Evolutionary conservation across 148 eudicot genomes (phyloP), one percentile per base, ranked within the genome.

Genomic region (Diospyros kaki): DNA sequence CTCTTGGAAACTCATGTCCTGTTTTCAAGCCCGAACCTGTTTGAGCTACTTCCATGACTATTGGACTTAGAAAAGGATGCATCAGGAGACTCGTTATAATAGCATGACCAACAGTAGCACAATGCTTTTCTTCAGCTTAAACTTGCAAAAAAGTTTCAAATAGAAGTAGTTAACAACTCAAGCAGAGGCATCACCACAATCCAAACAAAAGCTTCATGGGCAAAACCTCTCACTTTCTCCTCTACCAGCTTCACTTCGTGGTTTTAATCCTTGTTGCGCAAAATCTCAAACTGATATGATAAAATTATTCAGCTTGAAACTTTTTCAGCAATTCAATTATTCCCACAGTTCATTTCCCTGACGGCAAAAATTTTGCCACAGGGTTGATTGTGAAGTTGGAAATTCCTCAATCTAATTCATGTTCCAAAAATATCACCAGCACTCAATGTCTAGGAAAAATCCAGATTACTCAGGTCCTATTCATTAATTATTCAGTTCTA

Each of bases 281-380:
- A 52, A 43, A 67, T 7, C 59, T 68, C 58, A 75, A 61, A 46
- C 59, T 56, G 72, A 71, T 40, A 53, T 80, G 59, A 13, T 74
- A 48, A 51, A 64, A 68, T 3, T 79, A 54, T 63, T 74, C 83
- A 18, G 63, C 68, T 15, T 73, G 80, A 43, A 66, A 55, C 52
- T 73, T 60, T 76, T 41, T 82, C 75, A 83, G 87, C 77, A 93
- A 70, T 17, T 88, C 87, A 38, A 93, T 78, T 85, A 98, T 91
- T 87, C 93, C 87, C n/a, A n/a, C 1, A 66, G 80, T 59, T 97
- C 97, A 83, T 78, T 80, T 77, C 98, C 98, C 61, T 92, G 98
- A 6, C 18, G 38, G 43, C 43, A 74, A 51, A 4, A 70, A 55
- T 73, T 28, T 77, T 66, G 5, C 73, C 65, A 54, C 8, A 41